Evolutionary conservation across 192 early-diverging fungal genomes (phyloP).

Genomic region (Podila verticillata): DNA sequence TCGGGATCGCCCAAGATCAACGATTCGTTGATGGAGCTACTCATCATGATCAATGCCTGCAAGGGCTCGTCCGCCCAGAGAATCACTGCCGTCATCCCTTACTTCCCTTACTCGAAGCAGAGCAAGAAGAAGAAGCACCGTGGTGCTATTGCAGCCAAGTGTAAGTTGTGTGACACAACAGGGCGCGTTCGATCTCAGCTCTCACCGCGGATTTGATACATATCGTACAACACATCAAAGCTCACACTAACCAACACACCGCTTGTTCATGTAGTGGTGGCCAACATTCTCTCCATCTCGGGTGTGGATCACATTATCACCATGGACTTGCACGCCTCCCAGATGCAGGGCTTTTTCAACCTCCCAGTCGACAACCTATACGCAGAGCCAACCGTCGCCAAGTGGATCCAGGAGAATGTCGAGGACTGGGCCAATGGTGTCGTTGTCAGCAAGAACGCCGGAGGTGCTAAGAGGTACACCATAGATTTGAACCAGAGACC

Average conservation of each 20-base stretch:
- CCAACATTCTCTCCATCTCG: constrained; percentile 88
- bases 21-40: constrained; percentile 96
- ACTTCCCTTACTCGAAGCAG: constrained; percentile 98
- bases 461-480: constrained; percentile 82
- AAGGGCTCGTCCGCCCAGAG: constrained; percentile 91
- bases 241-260: neutral
- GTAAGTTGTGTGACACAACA: constrained; percentile 39
- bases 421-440: constrained; percentile 75
- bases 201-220: neutral
- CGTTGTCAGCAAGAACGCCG: constrained; percentile 92
- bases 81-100: constrained; percentile 95
- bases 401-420: constrained; percentile 82
- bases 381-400: constrained; percentile 88
- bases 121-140: constrained; percentile 98
- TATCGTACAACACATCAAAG: no score
- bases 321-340: constrained; percentile 90
- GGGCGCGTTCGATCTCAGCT: neutral
- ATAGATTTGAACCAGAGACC: neutral
- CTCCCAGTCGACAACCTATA: constrained; percentile 93
- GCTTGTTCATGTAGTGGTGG: constrained; percentile 64
- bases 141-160: constrained; percentile 94
- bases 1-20: constrained; percentile 88
- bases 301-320: constrained; percentile 97
- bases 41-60: constrained; percentile 98
- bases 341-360: constrained; percentile 94